Conservation (phyloP, 2,329 filamentous ascomycete genomes). For the Cladophialophora bantiana region DNA sequence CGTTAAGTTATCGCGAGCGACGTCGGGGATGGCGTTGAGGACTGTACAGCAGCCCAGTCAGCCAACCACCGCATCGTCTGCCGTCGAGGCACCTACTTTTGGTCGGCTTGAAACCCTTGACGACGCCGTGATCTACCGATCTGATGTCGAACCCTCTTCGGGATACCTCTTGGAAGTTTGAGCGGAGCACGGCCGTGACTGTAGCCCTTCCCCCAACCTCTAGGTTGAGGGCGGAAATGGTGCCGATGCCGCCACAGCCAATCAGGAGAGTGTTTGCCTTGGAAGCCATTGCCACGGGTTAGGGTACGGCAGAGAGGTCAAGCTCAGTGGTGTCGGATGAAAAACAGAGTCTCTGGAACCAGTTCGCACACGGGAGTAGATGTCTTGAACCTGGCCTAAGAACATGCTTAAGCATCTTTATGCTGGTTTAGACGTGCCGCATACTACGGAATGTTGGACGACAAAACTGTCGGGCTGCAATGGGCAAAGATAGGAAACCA, state of each 20-base stretch:
- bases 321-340: no score
- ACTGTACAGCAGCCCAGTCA: slow-evolving; percentile 47
- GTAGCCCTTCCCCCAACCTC: slow-evolving; percentile 58
- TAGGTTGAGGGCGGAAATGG: slow-evolving; percentile 63
- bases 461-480: no score
- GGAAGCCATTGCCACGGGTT: not conserved
- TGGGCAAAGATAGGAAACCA: no score
- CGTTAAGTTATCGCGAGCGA: slow-evolving; percentile 38
- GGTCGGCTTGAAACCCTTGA: slow-evolving; percentile 58
- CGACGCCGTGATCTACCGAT: slow-evolving; percentile 62
- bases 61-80: not conserved
- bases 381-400: no score
- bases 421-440: no score
- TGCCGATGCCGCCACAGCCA: slow-evolving; percentile 66
- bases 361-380: no score
- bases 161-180: slow-evolving; percentile 60
- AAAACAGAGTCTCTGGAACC: no score
- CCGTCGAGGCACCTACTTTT: slow-evolving; percentile 36
- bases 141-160: slow-evolving; percentile 60
- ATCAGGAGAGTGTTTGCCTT: slow-evolving; percentile 58
- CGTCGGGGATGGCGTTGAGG: slow-evolving; percentile 56
- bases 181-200: slow-evolving; percentile 63
- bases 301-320: no score
- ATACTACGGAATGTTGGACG: no score
- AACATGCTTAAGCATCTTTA: no score